Evolutionary conservation across 352 stramenopile genomes (phyloP).

Genomic region (Pythium aphanidermatum): DNA sequence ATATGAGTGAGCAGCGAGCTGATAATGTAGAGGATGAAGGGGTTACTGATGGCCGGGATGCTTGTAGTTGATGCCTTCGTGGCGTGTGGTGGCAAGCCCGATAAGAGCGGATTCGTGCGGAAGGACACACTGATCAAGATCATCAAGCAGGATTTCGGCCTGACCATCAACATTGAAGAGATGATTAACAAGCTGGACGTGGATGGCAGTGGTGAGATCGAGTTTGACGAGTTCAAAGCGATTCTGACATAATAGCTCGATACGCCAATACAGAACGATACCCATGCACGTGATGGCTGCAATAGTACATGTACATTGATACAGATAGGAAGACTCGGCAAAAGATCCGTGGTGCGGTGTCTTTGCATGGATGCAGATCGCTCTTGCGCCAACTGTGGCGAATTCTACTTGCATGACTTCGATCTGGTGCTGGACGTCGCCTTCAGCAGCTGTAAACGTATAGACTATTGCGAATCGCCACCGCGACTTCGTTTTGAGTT

Average conservation of each 20-base stretch:
- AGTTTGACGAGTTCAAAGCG: slow-evolving; percentile 96
- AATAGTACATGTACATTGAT: slow-evolving; percentile 10
- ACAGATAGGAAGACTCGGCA: slow-evolving; percentile 5
- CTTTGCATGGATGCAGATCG: too few relatives aligned
- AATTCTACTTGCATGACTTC: too few relatives aligned
- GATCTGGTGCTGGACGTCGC: neutral
- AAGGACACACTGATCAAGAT: slow-evolving; percentile 90
- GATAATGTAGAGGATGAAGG: too few relatives aligned
- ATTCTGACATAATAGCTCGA: slow-evolving; percentile 52
- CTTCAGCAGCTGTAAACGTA: slow-evolving; percentile 74
- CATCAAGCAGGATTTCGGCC: slow-evolving; percentile 94
- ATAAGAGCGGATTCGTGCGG: slow-evolving; percentile 91
- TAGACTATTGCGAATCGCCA: slow-evolving; percentile 79
- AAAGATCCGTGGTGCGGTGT: too few relatives aligned
- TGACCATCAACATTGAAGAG: slow-evolving; percentile 97
- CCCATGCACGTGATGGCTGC: neutral
- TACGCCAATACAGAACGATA: neutral
- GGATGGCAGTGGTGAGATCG: slow-evolving; percentile 92
- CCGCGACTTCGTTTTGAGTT: slow-evolving; percentile 67
- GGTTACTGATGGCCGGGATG: too few relatives aligned
- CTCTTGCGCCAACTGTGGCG: too few relatives aligned
- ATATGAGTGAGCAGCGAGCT: slow-evolving; percentile 89
- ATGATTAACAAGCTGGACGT: slow-evolving; percentile 97
- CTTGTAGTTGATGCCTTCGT: slow-evolving; percentile 93
- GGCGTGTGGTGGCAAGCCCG: slow-evolving; percentile 90